Base-by-base conservation (phyloP, 129 eudicot species). In the Pulicaria dysenterica region DNA sequence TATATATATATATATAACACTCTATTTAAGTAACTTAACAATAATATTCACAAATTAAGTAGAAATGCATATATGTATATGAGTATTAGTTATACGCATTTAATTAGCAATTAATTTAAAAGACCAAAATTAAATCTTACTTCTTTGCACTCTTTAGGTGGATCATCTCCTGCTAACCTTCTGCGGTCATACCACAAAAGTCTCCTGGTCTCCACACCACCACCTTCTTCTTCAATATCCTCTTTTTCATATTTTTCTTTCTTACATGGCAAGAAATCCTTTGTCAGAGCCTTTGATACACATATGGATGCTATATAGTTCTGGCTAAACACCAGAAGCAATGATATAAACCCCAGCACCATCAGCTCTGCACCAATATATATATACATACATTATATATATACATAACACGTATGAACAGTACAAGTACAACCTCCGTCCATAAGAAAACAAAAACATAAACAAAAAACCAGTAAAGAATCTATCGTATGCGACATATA, bases 291-390 rank as follows among this genome's bases (percentile, higher is more conserved):
- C 31, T 58, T 72, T 1, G 95, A 89, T 50, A 94, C 69, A 75
- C 98, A 94, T 5, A 94, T 69, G 3, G 66, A 16, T 42, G 91
- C 77, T 47, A 94, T 94, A 82, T 80, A 86, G 72, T 70, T 84
- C 73, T 94, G 98, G 70, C 93, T 81, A 67, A 94, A 94, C 61
- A 89, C 85, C 67, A 94, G 77, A 46, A 88, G 84, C 58, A 94
- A 74, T 44, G 98, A 94, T 71, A 94, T 94, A 74, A 94, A 94
- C 56, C 98, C 98, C 8, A 94, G 87, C 17, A 94, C 76, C 98
- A 94, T 94, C 54, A 94, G 89, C 86, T 94, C 98, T 94, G 98
- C 77, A 48, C 54, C 54, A 11, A 48, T 11, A 4, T 9, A 47
- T 47, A 10, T 4, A 48, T 11, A 48, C n/a, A 24, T 15, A 48